A percentile compares a stretch with the other conserved stretches of the same genome.
phyloP scores from a whole-genome alignment of 177 flowering plant genomes.

The Tripterygium wilfordii region DNA sequence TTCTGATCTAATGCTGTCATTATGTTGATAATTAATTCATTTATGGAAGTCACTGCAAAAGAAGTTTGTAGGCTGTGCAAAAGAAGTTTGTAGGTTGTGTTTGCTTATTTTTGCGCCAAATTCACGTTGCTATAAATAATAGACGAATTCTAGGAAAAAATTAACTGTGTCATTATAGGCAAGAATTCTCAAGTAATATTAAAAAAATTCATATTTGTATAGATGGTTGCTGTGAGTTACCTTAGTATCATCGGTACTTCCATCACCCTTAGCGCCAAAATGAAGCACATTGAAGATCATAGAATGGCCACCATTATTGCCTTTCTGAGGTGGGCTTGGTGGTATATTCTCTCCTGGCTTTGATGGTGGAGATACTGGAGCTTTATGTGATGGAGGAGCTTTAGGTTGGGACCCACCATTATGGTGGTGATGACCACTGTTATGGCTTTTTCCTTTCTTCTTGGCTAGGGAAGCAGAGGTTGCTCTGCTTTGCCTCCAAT shows the following conservation, averaged over 20 bases:
- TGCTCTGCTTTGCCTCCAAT: slow-evolving; percentile 58
- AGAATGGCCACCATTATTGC: no score
- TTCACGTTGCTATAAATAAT: no score
- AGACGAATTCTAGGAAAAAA: no score
- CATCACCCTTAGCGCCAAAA: slow-evolving; percentile 58
- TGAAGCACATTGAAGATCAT: slow-evolving; percentile 32
- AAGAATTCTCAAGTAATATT: background rate
- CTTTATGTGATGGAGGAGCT: slow-evolving; percentile 19
- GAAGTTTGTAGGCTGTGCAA: no score
- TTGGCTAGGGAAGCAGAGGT: slow-evolving; percentile 43
- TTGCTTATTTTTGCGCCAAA: no score
- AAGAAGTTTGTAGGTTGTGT: no score
- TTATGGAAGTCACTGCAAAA: no score
- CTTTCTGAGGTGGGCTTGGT: slow-evolving; percentile 22
- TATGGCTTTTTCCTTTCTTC: slow-evolving; percentile 55
- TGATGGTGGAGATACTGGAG: slow-evolving; percentile 17
- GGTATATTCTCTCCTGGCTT: background rate
- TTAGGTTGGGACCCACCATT: slow-evolving; percentile 33
- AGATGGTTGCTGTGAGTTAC: slow-evolving; percentile 23
- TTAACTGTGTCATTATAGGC: background rate
- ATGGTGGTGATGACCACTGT: slow-evolving; percentile 20
- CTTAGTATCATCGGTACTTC: slow-evolving; percentile 47
- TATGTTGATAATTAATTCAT: no score
- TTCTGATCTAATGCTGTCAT: no score
- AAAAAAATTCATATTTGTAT: background rate